These are phyloP conservation scores for Hibiscus mutabilis DNA, from an alignment of 345 rosid genomes.

Conservation along the genomic window DNA sequence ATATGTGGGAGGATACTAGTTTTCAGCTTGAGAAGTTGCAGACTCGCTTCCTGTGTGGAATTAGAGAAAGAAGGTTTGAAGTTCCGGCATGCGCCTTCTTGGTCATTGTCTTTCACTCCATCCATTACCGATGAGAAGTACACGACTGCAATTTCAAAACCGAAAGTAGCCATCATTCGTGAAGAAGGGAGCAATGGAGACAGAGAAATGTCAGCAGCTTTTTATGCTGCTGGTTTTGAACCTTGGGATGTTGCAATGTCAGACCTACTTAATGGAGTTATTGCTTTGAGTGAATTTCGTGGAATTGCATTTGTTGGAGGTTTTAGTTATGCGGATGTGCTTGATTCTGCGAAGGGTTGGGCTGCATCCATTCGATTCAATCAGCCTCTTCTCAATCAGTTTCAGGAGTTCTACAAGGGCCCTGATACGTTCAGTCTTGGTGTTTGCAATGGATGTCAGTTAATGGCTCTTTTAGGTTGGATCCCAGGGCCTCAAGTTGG, in stretches of 20 bases:
- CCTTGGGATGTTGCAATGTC: constrained; percentile 96
- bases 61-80: constrained; percentile 83
- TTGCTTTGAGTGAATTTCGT: constrained; percentile 57
- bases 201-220: constrained; percentile 92
- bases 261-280: constrained; percentile 60
- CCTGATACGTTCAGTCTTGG: constrained; percentile 90
- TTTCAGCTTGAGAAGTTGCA: constrained; percentile 72
- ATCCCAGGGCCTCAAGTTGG: constrained; percentile 88
- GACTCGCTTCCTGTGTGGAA: constrained; percentile 75
- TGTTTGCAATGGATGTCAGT: constrained; percentile 91
- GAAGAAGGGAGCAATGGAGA: constrained; percentile 99
- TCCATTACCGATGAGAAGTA: constrained; percentile 55
- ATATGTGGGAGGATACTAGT: constrained; percentile 94
- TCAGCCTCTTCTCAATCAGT: constrained; percentile 62
- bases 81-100: constrained; percentile 57
- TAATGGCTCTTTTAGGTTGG: constrained; percentile 94
- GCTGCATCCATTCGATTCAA: constrained; percentile 88
- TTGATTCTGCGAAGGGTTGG: constrained; percentile 98
- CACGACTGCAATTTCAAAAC: constrained; percentile 49
- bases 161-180: constrained; percentile 84
- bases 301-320: constrained; percentile 95
- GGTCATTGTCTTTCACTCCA: constrained; percentile 71
- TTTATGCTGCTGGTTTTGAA: constrained; percentile 85
- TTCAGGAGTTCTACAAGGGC: constrained; percentile 80
- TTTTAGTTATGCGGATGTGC: constrained; percentile 90